Base-by-base conservation (phyloP, 2,329 filamentous ascomycete genomes). In the Ophiostoma fasciatum region DNA sequence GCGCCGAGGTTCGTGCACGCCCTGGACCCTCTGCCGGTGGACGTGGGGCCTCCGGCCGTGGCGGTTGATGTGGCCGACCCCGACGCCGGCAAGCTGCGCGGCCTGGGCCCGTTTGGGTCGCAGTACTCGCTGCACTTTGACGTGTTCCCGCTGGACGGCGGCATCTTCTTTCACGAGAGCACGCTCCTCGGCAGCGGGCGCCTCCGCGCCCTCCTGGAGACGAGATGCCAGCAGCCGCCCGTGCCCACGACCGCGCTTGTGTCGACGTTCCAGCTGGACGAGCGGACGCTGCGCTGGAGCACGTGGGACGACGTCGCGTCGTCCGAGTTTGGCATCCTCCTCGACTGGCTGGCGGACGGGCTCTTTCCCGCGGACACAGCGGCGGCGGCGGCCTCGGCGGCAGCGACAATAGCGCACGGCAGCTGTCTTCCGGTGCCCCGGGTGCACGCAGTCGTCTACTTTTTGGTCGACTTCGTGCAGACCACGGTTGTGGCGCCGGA, bases 51-150 rank as follows among this genome's bases (percentile, higher is more conserved):
- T 7, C 12, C 11, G 2, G 19, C 25, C 9, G n/a, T 20, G 0
- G 11, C 7, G 9, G 17, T 14, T 3, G 22, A 34, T 4, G 9
- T 46, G 12, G 31, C 36, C 4, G 37, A 47, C 4, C 40, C 45
- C 33, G 42, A 44, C n/a, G 40, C 42, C 5, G 46, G 49, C 29
- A 68, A 63, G 42, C 48, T 78, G n/a, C 45, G 50, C 10, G 71
- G 72, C 1, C 54, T 79, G 7, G 71, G 67, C 0, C 68, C 71
- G 1, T 75, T 71, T 48, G 74, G 74, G 1, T 71, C 68, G 2
- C 60, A 63, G 18, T 78, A 78, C 48, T 68, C 71, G 0, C 62
- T 68, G 23, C 65, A 78, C 46, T 79, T 79, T 42, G 71, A 77
- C 31, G 52, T 71, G 5, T 74, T 75, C 36, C 72, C 73, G 14